These are phyloP conservation scores for Leccinum aurantiacum DNA, from an alignment of 768 basidiomycete species.

Conservation along the genomic window DNA sequence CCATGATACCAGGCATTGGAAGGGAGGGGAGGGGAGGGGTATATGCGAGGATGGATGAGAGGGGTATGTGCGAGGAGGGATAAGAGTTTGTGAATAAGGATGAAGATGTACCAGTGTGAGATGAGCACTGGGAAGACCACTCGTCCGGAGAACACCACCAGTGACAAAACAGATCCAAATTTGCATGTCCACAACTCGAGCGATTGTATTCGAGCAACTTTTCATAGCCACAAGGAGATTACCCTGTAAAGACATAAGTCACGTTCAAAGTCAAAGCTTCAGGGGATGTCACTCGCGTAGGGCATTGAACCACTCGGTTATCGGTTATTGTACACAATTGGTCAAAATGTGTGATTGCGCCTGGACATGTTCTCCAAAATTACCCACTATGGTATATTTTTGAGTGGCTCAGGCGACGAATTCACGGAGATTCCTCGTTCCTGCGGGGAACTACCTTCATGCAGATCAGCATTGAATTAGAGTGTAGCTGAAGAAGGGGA, in stretches of 20 bases:
- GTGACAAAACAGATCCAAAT: slow-evolving; percentile 9
- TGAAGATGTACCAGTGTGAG: neutral
- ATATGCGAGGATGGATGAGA: too few relatives aligned
- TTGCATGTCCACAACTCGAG: slow-evolving; percentile 21
- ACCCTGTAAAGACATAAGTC: slow-evolving; percentile 24
- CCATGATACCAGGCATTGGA: neutral
- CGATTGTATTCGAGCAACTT: slow-evolving; percentile 26
- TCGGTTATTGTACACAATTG: slow-evolving; percentile 1
- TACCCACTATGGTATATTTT: slow-evolving; percentile 4
- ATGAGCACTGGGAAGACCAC: neutral
- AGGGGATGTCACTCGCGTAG: neutral
- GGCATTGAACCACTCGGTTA: slow-evolving; percentile 29
- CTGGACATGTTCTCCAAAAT: slow-evolving; percentile 15
- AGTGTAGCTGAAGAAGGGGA: too few relatives aligned
- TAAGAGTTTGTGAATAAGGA: too few relatives aligned
- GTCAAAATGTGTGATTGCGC: slow-evolving; percentile 25
- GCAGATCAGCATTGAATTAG: neutral
- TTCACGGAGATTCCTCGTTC: neutral
- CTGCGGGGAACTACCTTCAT: neutral
- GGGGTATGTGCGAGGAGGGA: too few relatives aligned
- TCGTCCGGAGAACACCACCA: neutral
- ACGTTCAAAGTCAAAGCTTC: slow-evolving; percentile 11
- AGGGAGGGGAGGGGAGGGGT: neutral
- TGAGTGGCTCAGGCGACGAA: slow-evolving; percentile 11
- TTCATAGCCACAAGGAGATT: slow-evolving; percentile 19